These are phyloP conservation scores for Eucalyptus globulus DNA, from an alignment of 345 rosid species.

Conservation along the genomic window DNA sequence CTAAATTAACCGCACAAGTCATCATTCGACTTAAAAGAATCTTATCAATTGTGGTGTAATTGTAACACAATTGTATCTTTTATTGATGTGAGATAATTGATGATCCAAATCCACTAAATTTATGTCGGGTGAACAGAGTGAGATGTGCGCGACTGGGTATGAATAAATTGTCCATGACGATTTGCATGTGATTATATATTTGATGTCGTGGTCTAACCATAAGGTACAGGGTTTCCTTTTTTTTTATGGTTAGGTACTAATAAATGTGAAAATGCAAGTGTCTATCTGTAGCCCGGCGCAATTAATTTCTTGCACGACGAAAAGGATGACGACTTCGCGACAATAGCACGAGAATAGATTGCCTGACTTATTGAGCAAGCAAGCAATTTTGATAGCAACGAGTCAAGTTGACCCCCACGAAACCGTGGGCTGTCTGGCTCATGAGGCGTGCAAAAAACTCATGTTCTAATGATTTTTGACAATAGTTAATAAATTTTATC, in stretches of 20 bases:
- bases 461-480: too few relatives aligned
- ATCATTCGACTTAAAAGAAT: too few relatives aligned
- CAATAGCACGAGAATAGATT: neutral
- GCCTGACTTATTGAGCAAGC: neutral
- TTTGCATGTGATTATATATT: neutral
- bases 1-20: neutral
- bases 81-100: neutral
- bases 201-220: neutral
- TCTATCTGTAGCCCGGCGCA: neutral
- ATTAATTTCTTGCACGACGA: neutral
- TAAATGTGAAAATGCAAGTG: neutral
- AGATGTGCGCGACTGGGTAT: neutral
- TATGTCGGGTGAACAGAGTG: neutral
- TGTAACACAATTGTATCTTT: too few relatives aligned
- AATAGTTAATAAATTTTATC: too few relatives aligned
- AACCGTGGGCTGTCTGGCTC: neutral
- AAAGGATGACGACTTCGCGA: neutral
- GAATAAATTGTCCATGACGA: too few relatives aligned
- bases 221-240: neutral
- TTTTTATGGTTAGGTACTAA: neutral
- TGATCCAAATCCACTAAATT: neutral
- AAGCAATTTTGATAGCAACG: neutral
- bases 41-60: too few relatives aligned
- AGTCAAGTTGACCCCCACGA: neutral
- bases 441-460: neutral